These are phyloP conservation scores for Angomonas desouzai DNA, from an alignment of 208 protist genomes.

Conservation along the genomic window DNA sequence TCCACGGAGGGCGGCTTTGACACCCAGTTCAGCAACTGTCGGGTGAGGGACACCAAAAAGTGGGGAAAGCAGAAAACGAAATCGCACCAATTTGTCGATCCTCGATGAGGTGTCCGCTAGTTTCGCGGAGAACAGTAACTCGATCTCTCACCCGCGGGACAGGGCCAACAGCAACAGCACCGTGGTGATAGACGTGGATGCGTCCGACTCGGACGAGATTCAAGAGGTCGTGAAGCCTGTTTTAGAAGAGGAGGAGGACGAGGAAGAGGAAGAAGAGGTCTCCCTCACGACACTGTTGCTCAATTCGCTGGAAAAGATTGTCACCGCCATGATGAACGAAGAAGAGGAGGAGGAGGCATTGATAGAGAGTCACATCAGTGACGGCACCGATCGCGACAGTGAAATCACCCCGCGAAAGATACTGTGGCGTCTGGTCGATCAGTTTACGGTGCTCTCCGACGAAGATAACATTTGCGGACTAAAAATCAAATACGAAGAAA, in stretches of 20 bases:
- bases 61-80: not conserved
- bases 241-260: not conserved
- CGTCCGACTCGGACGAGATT: not conserved
- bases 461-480: constrained; percentile 31
- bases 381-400: not conserved
- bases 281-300: constrained; percentile 3
- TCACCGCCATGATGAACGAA: constrained; percentile 22
- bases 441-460: constrained; percentile 64
- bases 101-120: constrained; percentile 6
- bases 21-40: constrained; percentile 3
- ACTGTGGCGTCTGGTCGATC: constrained; percentile 65
- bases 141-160: not conserved
- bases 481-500: not conserved
- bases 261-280: constrained; percentile 10
- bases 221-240: not conserved
- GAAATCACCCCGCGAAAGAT: constrained; percentile 19
- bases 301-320: constrained; percentile 10
- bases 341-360: constrained; percentile 7
- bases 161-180: not conserved
- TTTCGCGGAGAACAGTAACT: constrained; percentile 4
- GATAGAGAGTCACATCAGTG: not conserved
- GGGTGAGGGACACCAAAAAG: constrained; percentile 2
- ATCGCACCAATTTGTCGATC: not conserved
- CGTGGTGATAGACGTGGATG: not conserved
- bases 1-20: constrained; percentile 2